Evolutionary conservation across 192 early-diverging fungal genomes (phyloP), one percentile per base, ranked within the genome.

Genomic region (Kappamyces sp.): DNA sequence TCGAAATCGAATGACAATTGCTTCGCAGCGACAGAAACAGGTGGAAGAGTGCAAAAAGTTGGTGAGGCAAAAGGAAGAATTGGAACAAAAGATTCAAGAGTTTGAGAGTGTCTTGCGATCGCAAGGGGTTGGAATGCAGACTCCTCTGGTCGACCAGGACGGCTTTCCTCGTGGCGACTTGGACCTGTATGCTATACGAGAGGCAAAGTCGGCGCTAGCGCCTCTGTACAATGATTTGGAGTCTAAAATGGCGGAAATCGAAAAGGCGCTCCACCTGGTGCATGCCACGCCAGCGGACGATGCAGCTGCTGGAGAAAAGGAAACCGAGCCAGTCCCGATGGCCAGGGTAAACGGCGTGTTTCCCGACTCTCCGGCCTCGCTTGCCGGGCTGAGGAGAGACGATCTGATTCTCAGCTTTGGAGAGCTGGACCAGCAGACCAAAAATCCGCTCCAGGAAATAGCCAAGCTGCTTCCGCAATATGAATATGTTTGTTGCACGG

Each of bases 151-250:
- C 1, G 84, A 86, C 54, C 1, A 46, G 0, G 71, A 80, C 0
- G 84, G 84, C 9, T 88, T 85, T 57, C 87, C 87, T 5, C 79
- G 87, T 30, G 37, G 73, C 1, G 87, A 88, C 60, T 69, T 88
- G 2, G 87, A 88, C 60, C 72, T 88, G 15, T 72, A 69, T 31
- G 65, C 71, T 3, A 64, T 88, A 12, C 73, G 83, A 41, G 55
- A 77, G 46, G 65, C 75, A 5, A 72, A 85, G 15, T 60, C 65
- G 22, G 35, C 57, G 52, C 75, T 86, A 41, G 72, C 78, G 29
- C 54, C 54, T 43, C 8, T 30, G 14, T 43, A 36, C n/a, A 40
- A 51, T 7, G 12, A 49, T 45, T 62, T 51, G 29, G 35, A 55
- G 11, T 43, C 14, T 22, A 40, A 58, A 46, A 84, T 84, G 80